Base-by-base conservation (phyloP, 257 asterid species). In the Plantago ovata region DNA sequence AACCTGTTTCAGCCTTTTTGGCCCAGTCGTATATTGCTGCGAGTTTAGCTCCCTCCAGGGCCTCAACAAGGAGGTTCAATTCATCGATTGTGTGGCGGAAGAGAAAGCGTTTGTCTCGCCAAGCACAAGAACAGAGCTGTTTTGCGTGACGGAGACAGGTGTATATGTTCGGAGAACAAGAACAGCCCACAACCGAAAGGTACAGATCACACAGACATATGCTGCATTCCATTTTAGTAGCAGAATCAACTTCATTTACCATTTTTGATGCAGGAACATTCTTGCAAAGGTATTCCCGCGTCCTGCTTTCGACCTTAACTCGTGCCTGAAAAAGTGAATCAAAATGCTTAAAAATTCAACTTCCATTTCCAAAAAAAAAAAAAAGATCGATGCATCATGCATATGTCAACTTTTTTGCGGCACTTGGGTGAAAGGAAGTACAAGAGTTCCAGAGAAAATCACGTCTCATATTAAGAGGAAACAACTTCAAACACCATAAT, bases 201-300 rank as follows among this genome's bases (percentile, higher is more conserved):
- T 84, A 79, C 46, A 88, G 55, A 70, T 92, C 95, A 22, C 63
- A 85, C 3, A 50, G 72, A 79, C 97, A 92, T 56, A 75, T 51
- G 76, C 69, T 13, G 60, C 98, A 88, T 62, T 84, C 95, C 74
- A 64, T 51, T 75, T 79, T 84, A 15, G 69, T 13, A 38, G 52
- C 59, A 42, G 48, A 44, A 36, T 66, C 79, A 22, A 42, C 28
- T 71, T 76, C 77, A 42, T 74, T 84, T 70, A 75, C 66, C 72
- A 55, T 68, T 65, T 24, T 70, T 13, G 70, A 60, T 52, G 32
- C 61, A 15, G 69, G 62, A 45, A 38, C 28, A 44, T 51, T 28
- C 7, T 28, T 69, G 78, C 87, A 80, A 3, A 93, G 58, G 68
- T 82, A 72, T 45, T 75, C 69, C 70, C 84, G 83, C 80, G 67